Conservation (phyloP, 2,329 filamentous ascomycete genomes). For the Penicillium sp. region DNA sequence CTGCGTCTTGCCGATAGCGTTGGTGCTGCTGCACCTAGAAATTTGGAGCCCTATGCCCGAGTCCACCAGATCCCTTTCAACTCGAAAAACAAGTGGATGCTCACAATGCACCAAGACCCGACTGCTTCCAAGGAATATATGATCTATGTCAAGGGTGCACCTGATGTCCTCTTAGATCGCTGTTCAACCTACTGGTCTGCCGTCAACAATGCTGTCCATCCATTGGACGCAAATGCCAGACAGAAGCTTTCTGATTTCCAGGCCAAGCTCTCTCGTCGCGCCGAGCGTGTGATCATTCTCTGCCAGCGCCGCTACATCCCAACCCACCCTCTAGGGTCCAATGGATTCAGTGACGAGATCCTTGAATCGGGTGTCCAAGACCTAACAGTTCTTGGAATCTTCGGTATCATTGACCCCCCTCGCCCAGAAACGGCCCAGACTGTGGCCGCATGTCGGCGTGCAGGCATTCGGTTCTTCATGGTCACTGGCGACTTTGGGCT, state of each 20-base stretch:
- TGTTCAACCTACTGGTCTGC: constrained; percentile 61
- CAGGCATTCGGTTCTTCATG: constrained; percentile 45
- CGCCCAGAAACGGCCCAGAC: constrained; percentile 36
- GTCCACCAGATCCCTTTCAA: constrained; percentile 74
- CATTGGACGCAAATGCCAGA: constrained; percentile 51
- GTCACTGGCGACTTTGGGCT: constrained; percentile 45
- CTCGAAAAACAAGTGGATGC: constrained; percentile 82
- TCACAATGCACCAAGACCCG: constrained; percentile 52
- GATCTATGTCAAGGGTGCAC: constrained; percentile 70
- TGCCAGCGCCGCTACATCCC: constrained; percentile 60
- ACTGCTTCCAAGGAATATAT: constrained; percentile 32
- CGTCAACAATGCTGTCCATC: constrained; percentile 55
- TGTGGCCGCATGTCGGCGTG: constrained; percentile 35
- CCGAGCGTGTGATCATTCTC: constrained; percentile 68
- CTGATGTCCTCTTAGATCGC: constrained; percentile 68
- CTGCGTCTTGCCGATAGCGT: constrained; percentile 69
- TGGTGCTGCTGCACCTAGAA: constrained; percentile 57
- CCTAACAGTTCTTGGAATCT: constrained; percentile 53
- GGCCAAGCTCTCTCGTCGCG: constrained; percentile 67
- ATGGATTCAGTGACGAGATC: constrained; percentile 54
- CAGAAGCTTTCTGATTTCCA: constrained; percentile 60
- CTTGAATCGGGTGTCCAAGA: constrained; percentile 41
- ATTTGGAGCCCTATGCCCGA: constrained; percentile 59
- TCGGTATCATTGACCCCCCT: constrained; percentile 48
- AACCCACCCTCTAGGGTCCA: constrained; percentile 44